A percentile compares a stretch with the other conserved stretches of the same genome.
Evolutionary conservation across 2,329 filamentous ascomycete genomes (phyloP).

Genomic region (Bipolaris zeicola): DNA sequence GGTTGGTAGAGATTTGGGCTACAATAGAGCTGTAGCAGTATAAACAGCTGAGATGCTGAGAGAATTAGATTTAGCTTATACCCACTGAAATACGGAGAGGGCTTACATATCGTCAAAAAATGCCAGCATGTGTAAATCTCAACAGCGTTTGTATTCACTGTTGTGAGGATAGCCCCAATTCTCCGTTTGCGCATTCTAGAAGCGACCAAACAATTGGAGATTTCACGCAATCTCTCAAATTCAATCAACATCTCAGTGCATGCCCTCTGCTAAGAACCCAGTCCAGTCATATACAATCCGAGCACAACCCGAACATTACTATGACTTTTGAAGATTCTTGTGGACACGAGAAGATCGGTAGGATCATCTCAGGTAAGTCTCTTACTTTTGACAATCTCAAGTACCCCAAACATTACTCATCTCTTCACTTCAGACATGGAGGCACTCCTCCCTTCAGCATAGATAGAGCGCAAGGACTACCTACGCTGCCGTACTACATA

Average conservation of each 20-base stretch:
- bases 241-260: no score
- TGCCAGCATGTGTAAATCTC: neutral
- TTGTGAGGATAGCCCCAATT: neutral
- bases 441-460: no score
- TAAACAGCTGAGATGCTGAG: neutral
- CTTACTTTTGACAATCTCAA: no score
- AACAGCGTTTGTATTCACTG: neutral
- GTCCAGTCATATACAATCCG: neutral
- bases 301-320: neutral
- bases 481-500: no score
- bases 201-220: neutral
- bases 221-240: neutral
- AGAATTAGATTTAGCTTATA: neutral
- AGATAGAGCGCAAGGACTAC: no score
- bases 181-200: neutral
- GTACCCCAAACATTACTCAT: no score
- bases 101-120: neutral
- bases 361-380: slow-evolving; percentile 15
- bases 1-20: no score
- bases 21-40: no score
- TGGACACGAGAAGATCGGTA: slow-evolving; percentile 24
- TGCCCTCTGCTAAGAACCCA: neutral
- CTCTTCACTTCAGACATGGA: no score
- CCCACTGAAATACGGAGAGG: neutral
- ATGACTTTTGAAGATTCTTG: slow-evolving; percentile 5